Conservation (phyloP, 352 stramenopile species). For the Globisporangium emineosum region DNA sequence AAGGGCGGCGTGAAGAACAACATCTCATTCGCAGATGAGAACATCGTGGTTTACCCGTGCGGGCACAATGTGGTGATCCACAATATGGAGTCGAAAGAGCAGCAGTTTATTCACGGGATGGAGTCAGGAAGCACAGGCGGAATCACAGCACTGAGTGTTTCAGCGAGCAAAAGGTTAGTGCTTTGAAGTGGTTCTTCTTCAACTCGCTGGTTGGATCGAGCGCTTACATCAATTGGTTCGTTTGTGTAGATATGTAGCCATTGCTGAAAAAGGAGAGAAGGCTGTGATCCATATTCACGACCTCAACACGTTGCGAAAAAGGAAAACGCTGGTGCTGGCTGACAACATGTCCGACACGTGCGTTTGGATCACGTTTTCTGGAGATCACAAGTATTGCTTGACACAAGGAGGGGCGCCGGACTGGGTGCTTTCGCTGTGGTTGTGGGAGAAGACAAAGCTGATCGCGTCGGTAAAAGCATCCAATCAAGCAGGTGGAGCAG, state of each 20-base stretch:
- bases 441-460: slow-evolving; percentile 92
- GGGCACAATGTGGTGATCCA: slow-evolving; percentile 87
- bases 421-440: slow-evolving; percentile 89
- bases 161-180: slow-evolving; percentile 60
- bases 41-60: slow-evolving; percentile 82
- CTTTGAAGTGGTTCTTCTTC: background rate
- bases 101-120: slow-evolving; percentile 89
- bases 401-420: slow-evolving; percentile 88
- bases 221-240: background rate
- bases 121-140: slow-evolving; percentile 62
- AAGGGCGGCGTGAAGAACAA: slow-evolving; percentile 82
- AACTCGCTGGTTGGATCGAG: background rate
- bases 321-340: slow-evolving; percentile 78
- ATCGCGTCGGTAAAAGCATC: slow-evolving; percentile 71
- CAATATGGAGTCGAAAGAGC: slow-evolving; percentile 88
- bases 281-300: slow-evolving; percentile 91
- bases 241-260: slow-evolving; percentile 66
- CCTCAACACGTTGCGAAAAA: slow-evolving; percentile 73
- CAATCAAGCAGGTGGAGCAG: slow-evolving; percentile 55
- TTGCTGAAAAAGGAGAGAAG: slow-evolving; percentile 83
- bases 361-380: slow-evolving; percentile 85
- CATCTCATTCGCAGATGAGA: slow-evolving; percentile 84
- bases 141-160: slow-evolving; percentile 86
- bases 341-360: slow-evolving; percentile 82
- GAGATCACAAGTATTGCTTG: slow-evolving; percentile 89